phyloP scores from a whole-genome alignment of 1,284 basidiomycete genomes.

The Uromyces viciae-fabae region DNA sequence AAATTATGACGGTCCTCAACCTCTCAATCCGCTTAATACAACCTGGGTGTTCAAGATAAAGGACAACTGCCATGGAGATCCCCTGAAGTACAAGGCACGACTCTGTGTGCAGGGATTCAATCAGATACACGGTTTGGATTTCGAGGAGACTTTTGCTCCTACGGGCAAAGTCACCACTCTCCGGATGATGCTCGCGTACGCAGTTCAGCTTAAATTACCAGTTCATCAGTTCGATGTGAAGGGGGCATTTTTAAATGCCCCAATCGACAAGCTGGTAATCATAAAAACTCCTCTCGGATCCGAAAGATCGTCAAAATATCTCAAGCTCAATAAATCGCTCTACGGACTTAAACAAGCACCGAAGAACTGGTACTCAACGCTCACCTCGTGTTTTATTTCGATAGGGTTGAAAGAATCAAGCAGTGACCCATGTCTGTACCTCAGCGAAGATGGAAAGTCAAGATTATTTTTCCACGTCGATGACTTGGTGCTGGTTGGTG shows the following conservation, averaged over 20 bases:
- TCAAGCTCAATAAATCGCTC: conserved; percentile 13
- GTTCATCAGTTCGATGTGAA: background rate
- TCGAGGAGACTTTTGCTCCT: conserved; percentile 7
- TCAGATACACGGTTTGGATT: background rate
- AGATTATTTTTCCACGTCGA: too few species aligned
- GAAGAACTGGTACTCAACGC: background rate
- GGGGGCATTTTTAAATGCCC: background rate
- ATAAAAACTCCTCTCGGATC: background rate
- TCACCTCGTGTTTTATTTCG: background rate
- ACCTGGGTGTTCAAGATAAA: conserved; percentile 13
- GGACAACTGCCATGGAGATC: background rate
- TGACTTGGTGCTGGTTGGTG: too few species aligned
- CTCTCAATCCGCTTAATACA: background rate
- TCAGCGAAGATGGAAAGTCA: too few species aligned
- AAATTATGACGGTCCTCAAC: background rate
- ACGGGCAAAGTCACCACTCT: conserved; percentile 2
- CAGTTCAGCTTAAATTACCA: background rate
- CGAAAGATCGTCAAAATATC: background rate
- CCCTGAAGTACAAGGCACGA: background rate
- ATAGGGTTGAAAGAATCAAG: too few species aligned
- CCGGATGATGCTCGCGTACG: background rate
- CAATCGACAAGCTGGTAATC: background rate
- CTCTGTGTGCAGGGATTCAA: conserved; percentile 17
- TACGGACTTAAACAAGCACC: conserved; percentile 11
- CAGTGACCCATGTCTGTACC: too few species aligned